These are phyloP conservation scores for Penicillium mononematosum DNA, from an alignment of 495 filamentous ascomycete species.

Conservation along the genomic window DNA sequence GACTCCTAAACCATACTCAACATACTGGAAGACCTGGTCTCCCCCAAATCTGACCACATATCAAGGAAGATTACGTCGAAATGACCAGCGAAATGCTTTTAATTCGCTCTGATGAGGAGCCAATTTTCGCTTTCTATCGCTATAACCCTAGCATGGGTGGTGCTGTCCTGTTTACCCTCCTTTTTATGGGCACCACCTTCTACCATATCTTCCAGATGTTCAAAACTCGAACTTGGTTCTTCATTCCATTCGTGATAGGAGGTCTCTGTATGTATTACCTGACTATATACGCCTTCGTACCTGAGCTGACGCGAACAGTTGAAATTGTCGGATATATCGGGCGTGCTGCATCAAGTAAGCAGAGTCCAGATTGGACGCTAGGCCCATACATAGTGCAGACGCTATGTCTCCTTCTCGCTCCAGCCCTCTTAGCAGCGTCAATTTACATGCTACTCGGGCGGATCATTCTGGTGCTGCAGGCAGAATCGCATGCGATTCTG, in stretches of 20 bases:
- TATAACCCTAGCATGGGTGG: constrained; percentile 45
- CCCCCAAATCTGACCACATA: background rate
- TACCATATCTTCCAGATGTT: constrained; percentile 49
- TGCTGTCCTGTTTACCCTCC: constrained; percentile 44
- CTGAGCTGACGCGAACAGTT: constrained; percentile 28
- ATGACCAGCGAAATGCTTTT: background rate
- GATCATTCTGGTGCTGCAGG: constrained; percentile 40
- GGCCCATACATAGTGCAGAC: constrained; percentile 31
- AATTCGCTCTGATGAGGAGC: background rate
- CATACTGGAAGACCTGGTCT: background rate
- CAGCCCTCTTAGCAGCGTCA: constrained; percentile 48
- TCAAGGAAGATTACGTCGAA: background rate
- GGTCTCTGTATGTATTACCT: constrained; percentile 46
- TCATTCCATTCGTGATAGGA: constrained; percentile 56
- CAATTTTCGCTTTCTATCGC: constrained; percentile 13
- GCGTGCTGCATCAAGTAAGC: constrained; percentile 35
- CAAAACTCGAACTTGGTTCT: constrained; percentile 56
- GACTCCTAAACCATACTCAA: background rate
- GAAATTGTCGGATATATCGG: constrained; percentile 54
- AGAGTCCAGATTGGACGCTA: constrained; percentile 16
- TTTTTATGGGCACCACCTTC: constrained; percentile 47
- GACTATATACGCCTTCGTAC: background rate
- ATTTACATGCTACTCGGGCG: constrained; percentile 56
- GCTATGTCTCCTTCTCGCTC: constrained; percentile 36
- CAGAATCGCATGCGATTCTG: constrained; percentile 26